Conservation (phyloP, 1,139 yeast species). For the Eremothecium cymbalariae region DNA sequence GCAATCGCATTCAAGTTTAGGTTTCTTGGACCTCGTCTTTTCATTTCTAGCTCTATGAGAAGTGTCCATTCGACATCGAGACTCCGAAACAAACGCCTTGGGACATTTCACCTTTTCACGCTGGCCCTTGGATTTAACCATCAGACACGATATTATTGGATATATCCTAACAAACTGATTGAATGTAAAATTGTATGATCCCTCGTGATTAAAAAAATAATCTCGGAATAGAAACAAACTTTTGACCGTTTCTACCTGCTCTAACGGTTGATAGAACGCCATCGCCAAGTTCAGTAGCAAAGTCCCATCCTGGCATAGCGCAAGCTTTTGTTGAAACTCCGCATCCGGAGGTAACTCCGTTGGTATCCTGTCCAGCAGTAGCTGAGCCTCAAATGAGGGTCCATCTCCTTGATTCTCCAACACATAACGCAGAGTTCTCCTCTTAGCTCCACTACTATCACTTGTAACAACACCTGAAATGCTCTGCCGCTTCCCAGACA, state of each 20-base stretch:
- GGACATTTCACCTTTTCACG: conserved; percentile 5
- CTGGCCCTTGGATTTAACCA: conserved; percentile 6
- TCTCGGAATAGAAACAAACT: conserved; percentile 1
- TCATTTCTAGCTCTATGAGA: conserved; percentile 2
- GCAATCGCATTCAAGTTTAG: conserved; percentile 5
- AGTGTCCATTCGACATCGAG: conserved; percentile 5
- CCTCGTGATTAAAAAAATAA: conserved; percentile 5
- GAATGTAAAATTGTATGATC: conserved; percentile 3
- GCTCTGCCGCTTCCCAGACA: too few species aligned
- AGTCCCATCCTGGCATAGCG: conserved; percentile 2
- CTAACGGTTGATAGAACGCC: conserved; percentile 4
- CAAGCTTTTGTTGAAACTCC: conserved; percentile 1
- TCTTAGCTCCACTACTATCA: too few species aligned
- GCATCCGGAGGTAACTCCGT: not conserved
- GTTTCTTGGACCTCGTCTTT: conserved; percentile 3
- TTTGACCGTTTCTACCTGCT: conserved; percentile 3
- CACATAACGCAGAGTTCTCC: conserved; percentile 4
- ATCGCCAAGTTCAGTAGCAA: conserved; percentile 4
- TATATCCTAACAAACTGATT: conserved; percentile 3
- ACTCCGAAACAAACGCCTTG: conserved; percentile 4
- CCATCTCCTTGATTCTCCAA: conserved; percentile 4
- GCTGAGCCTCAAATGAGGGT: conserved; percentile 5
- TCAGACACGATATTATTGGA: conserved; percentile 4
- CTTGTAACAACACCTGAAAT: too few species aligned
- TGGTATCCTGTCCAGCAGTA: conserved; percentile 2